These are phyloP conservation scores for Pichia sp. DNA, from an alignment of 1,139 yeast genomes.

Conservation along the genomic window DNA sequence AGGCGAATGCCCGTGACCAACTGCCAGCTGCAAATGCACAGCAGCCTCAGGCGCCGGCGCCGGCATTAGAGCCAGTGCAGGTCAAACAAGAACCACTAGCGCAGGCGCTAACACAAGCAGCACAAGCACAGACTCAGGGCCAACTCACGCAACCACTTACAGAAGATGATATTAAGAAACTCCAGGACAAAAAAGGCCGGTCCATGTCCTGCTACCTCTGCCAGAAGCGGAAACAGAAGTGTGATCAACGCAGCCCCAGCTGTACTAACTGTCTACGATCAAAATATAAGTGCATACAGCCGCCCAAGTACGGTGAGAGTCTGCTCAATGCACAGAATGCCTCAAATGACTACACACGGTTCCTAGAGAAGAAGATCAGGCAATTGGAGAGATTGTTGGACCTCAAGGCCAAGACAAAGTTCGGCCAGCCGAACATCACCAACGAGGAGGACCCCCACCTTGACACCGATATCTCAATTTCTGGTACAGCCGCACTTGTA, in stretches of 20 bases:
- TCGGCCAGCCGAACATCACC: too few relatives aligned
- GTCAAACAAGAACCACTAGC: too few relatives aligned
- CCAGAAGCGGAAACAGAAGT: conserved; percentile 47
- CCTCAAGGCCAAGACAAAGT: too few relatives aligned
- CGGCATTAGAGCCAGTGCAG: too few relatives aligned
- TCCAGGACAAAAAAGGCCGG: conserved; percentile 36
- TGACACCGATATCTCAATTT: too few relatives aligned
- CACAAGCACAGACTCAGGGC: too few relatives aligned
- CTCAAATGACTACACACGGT: conserved; percentile 45
- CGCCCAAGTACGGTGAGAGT: conserved; percentile 40
- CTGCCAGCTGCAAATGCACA: too few relatives aligned
- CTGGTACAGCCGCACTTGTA: too few relatives aligned
- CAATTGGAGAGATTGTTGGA: conserved; percentile 40
- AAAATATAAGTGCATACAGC: conserved; percentile 49
- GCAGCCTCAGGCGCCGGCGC: too few relatives aligned
- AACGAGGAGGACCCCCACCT: too few relatives aligned
- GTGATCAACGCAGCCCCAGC: conserved; percentile 53
- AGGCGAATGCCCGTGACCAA: too few relatives aligned
- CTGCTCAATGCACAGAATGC: conserved; percentile 23
- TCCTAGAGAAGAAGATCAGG: conserved; percentile 44
- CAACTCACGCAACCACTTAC: background rate
- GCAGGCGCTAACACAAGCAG: too few relatives aligned
- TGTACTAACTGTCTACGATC: conserved; percentile 59
- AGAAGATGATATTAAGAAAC: conserved; percentile 6
- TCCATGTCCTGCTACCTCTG: conserved; percentile 46